phyloP scores from a whole-genome alignment of 2,329 filamentous ascomycete genomes.

The Cladosporium sp. region DNA sequence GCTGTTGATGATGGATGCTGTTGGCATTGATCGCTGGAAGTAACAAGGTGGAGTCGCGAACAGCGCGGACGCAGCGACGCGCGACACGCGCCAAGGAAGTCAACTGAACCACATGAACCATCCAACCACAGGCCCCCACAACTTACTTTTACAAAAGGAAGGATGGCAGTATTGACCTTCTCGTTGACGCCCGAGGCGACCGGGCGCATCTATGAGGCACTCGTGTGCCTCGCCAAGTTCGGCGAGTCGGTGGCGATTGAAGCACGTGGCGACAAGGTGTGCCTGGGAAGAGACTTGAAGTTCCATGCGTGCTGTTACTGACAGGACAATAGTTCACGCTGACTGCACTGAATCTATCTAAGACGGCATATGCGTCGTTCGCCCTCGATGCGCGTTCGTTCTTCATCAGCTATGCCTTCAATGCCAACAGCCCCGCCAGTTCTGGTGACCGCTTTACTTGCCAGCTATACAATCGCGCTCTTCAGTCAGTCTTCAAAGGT shows the following conservation, averaged over 20 bases:
- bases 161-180: slow-evolving; percentile 59
- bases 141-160: neutral
- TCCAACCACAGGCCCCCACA: neutral
- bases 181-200: slow-evolving; percentile 73
- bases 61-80: slow-evolving; percentile 11
- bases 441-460: slow-evolving; percentile 63
- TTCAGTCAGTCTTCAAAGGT: slow-evolving; percentile 73
- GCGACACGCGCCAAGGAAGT: slow-evolving; percentile 11
- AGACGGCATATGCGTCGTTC: slow-evolving; percentile 75
- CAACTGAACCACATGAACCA: slow-evolving; percentile 4
- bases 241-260: slow-evolving; percentile 77
- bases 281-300: slow-evolving; percentile 10
- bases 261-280: slow-evolving; percentile 66
- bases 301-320: slow-evolving; percentile 15
- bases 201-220: slow-evolving; percentile 67
- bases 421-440: slow-evolving; percentile 25
- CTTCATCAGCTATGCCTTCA: slow-evolving; percentile 70
- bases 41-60: slow-evolving; percentile 6
- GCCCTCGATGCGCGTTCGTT: slow-evolving; percentile 67
- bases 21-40: slow-evolving; percentile 15
- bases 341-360: slow-evolving; percentile 75
- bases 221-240: slow-evolving; percentile 75
- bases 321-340: slow-evolving; percentile 61
- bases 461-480: slow-evolving; percentile 66
- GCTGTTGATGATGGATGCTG: slow-evolving; percentile 15